Evolutionary conservation across 257 asterid genomes (phyloP).

Genomic region (Plantago ovata): DNA sequence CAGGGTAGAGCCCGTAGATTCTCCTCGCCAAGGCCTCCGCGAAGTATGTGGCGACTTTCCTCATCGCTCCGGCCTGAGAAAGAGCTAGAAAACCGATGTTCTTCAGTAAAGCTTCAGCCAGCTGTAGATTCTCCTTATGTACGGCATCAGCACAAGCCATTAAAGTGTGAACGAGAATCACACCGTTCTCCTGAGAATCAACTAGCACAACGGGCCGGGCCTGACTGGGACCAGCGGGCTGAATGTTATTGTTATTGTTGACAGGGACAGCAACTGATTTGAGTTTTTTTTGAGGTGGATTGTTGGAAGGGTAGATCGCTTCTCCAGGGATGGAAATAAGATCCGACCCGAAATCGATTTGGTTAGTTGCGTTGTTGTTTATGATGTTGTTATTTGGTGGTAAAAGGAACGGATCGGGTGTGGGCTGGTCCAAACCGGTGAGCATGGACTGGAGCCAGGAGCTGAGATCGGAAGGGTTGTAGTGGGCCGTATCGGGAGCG

Average conservation of each 20-base stretch:
- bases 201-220: slow-evolving; percentile 56
- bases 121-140: slow-evolving; percentile 51
- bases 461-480: slow-evolving; percentile 22
- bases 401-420: slow-evolving; percentile 64
- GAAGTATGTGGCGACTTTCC: slow-evolving; percentile 83
- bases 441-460: slow-evolving; percentile 51
- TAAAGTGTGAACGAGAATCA: slow-evolving; percentile 69
- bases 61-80: slow-evolving; percentile 81
- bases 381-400: slow-evolving; percentile 31
- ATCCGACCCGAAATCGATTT: slow-evolving; percentile 66
- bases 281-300: slow-evolving; percentile 50
- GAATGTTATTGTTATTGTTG: not conserved
- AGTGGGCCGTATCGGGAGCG: not conserved
- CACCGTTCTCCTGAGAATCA: slow-evolving; percentile 86
- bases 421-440: slow-evolving; percentile 68
- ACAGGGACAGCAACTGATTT: slow-evolving; percentile 21
- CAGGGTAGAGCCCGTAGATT: slow-evolving; percentile 47
- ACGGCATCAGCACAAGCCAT: slow-evolving; percentile 94
- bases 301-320: slow-evolving; percentile 44
- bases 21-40: slow-evolving; percentile 77
- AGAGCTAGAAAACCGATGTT: slow-evolving; percentile 67
- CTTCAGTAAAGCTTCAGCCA: slow-evolving; percentile 69
- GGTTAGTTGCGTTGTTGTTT: slow-evolving; percentile 15
- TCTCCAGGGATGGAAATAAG: slow-evolving; percentile 83
- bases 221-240: slow-evolving; percentile 30